Base-by-base conservation (phyloP, 352 stramenopile genomes). In the Thraustotheca clavata region DNA sequence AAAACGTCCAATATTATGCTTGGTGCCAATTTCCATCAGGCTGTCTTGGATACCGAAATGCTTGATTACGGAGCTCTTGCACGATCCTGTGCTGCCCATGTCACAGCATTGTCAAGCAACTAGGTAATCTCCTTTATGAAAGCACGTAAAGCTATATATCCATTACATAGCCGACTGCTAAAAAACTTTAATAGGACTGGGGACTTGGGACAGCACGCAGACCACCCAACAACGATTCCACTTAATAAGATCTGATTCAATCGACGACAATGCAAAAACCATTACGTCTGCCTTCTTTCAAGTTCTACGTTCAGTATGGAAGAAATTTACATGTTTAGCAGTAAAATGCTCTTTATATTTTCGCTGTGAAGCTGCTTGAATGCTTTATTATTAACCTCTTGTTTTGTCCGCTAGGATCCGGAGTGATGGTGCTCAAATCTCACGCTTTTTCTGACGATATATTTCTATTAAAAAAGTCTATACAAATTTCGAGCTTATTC, bases 81-180 rank as follows among this genome's bases (percentile, higher is more conserved):
- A 16, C 63, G 77, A 11, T 86, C 76, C 2, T 83, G 77, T 34
- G 77, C 80, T 14, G 75, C 76, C 59, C 80, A 89, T 68, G 80
- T 89, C 36, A 73, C 71, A 65, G 76, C 76, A 36, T 67, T 89
- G 49, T 52, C 43, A 24, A 14, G 43, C 11, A 31, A 52, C 39
- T 47, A 24, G 27, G n/a, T n/a, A 47, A 47, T 4, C n/a, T 47
- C 27, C 39, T n/a, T 52, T 31, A 31, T 2, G 11, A 9, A 14
- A 35, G 43, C 39, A 4, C 39, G 39, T 47, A 52, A 31, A 24
- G 24, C 11, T n/a, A n/a, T n/a, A n/a, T n/a, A n/a, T n/a, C n/a
- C n/a, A n/a, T n/a, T n/a, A n/a, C n/a, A n/a, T n/a, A n/a, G n/a
- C n/a, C n/a, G n/a, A n/a, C n/a, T n/a, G n/a, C n/a, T n/a, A n/a